Percentiles rank a stretch among this genome's conserved stretches.
phyloP scores from a whole-genome alignment of 148 eudicot species.

The Bassia scoparia region DNA sequence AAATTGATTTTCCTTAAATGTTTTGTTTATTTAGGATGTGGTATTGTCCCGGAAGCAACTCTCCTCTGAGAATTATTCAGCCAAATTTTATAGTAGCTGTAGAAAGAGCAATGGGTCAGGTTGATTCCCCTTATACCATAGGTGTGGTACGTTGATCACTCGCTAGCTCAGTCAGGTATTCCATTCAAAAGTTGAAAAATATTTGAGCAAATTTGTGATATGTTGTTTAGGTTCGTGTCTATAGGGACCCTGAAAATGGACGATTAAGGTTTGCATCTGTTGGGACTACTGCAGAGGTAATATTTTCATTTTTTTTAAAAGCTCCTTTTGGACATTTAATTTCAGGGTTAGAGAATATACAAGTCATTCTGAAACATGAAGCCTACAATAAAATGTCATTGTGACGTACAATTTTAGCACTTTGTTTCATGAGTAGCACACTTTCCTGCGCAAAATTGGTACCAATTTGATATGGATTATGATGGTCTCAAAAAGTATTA shows the following conservation, averaged over 20 bases:
- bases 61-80: constrained; percentile 83
- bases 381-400: too few species aligned
- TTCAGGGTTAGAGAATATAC: neutral
- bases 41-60: constrained; percentile 89
- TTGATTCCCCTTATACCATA: constrained; percentile 60
- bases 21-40: constrained; percentile 49
- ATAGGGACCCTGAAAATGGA: constrained; percentile 44
- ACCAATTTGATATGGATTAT: neutral
- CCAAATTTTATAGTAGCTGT: constrained; percentile 63
- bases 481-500: neutral
- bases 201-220: constrained; percentile 1
- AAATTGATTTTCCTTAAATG: constrained; percentile 1
- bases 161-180: constrained; percentile 4
- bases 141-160: constrained; percentile 68
- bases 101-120: constrained; percentile 75
- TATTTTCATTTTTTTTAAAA: constrained; percentile 2
- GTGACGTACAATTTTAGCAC: too few species aligned
- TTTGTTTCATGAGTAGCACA: neutral
- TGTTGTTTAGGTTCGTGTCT: constrained; percentile 60
- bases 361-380: neutral
- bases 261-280: constrained; percentile 53
- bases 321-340: constrained; percentile 3
- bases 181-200: constrained; percentile 9
- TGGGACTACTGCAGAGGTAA: constrained; percentile 97
- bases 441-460: neutral